Evolutionary conservation across 2,329 filamentous ascomycete species (phyloP).

Genomic region (Dactylellina leptospora): DNA sequence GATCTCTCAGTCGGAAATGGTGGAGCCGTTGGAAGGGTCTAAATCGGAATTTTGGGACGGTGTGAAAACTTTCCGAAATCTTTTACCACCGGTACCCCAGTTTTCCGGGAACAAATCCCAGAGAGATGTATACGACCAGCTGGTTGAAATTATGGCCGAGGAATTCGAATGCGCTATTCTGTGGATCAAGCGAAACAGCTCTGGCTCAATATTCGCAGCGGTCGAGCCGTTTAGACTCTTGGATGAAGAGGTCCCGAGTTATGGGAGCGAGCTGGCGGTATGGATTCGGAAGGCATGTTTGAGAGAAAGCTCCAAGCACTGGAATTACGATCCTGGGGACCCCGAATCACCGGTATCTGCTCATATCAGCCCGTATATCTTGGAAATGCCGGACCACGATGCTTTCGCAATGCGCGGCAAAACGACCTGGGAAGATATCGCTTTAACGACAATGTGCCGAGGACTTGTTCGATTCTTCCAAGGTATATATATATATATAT

Average conservation of each 20-base stretch:
- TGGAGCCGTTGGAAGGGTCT: not conserved
- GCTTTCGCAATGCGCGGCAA: not conserved
- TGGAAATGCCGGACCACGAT: not conserved
- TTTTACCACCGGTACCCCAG: not conserved
- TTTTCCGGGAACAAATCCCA: not conserved
- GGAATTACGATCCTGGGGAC: not conserved
- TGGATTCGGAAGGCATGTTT: constrained; percentile 1
- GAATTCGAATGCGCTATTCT: constrained; percentile 10
- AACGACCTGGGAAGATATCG: not conserved
- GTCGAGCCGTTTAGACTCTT: not conserved
- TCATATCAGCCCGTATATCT: not conserved
- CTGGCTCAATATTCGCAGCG: not conserved
- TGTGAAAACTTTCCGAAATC: not conserved
- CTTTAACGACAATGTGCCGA: not conserved
- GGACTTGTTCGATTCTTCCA: constrained; percentile 1
- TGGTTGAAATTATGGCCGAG: not conserved
- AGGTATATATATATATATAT: not conserved
- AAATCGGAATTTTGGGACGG: not conserved
- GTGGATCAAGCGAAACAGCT: constrained; percentile 6
- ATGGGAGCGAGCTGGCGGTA: not conserved
- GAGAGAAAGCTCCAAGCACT: not conserved
- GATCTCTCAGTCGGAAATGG: constrained; percentile 3
- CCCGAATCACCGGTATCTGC: not conserved
- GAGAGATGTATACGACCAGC: not conserved
- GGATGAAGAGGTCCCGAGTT: not conserved